Evolutionary conservation across 2,329 filamentous ascomycete species (phyloP), one percentile per base, ranked within the genome.

Genomic region (Grosmannia huntii): DNA sequence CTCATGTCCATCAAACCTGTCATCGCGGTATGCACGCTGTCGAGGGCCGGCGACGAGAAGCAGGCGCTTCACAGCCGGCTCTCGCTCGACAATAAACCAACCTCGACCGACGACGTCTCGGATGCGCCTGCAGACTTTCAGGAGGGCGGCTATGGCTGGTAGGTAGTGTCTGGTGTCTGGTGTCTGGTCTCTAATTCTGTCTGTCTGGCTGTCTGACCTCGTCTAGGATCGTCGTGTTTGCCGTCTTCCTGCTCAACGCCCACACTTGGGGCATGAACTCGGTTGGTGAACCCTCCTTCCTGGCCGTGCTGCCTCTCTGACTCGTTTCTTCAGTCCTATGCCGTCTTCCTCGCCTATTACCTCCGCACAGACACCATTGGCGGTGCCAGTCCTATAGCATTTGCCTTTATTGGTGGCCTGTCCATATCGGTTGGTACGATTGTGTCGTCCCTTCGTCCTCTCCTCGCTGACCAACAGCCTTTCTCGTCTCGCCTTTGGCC

Each of bases 251-350:
- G 61, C 77, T 87, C 59, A 87, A 87, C 66, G 81, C 77, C 9
- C 85, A 89, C 66, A 89, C 86, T 1, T 90, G 86, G 86, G 86
- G 86, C 9, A 72, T 90, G 61, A 90, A 89, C 67, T 82, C 79
- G 58, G 79, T 82, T 63, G 59, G 77, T 65, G 46, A 14, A 25
- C 16, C 3, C 19, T 38, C 12, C 21, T 33, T 16, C 5, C 9
- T 52, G 7, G 48, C 46, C 33, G 14, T 55, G 5, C 53, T 6
- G 4, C 12, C 7, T n/a, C 19, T 12, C 16, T 53, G 33, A 55
- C 16, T 21, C 27, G 58, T 38, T n/a, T 2, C n/a, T 23, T 7
- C 58, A 78, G 75, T 77, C 79, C 2, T 87, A 80, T 61, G 70
- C 73, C 53, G 77, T 83, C 41, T 83, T 83, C 64, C 72, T 83